These are phyloP conservation scores for Caryopteris hybrid DNA, from an alignment of 305 asterid species.

Conservation along the genomic window DNA sequence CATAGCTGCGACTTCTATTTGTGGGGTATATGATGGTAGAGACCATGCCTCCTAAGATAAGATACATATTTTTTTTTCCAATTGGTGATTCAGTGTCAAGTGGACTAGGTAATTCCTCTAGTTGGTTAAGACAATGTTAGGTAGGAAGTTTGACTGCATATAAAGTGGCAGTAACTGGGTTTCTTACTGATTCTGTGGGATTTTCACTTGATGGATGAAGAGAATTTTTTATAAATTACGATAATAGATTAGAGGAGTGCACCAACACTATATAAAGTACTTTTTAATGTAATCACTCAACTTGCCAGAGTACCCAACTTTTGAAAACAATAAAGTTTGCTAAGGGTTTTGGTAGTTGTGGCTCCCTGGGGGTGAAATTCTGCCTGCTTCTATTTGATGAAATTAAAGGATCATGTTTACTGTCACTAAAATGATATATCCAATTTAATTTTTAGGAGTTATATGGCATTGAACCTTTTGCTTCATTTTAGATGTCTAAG, in stretches of 20 bases:
- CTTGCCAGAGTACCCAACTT: too few species aligned
- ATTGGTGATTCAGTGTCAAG: neutral
- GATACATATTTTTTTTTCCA: too few species aligned
- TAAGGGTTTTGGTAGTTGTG: too few species aligned
- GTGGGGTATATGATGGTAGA: neutral
- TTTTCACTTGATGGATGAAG: neutral
- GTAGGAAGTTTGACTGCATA: neutral
- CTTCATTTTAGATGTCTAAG: neutral
- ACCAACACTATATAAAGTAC: too few species aligned
- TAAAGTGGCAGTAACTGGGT: neutral
- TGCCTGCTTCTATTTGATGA: too few species aligned
- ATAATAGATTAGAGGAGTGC: neutral
- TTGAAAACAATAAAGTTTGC: too few species aligned
- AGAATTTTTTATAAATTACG: neutral
- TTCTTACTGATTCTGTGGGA: neutral
- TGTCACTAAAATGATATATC: neutral
- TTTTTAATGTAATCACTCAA: too few species aligned
- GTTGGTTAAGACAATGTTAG: neutral
- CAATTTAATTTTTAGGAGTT: neutral
- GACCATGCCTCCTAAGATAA: neutral
- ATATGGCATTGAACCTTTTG: conserved; percentile 3
- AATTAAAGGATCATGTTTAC: neutral
- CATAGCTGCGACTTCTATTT: neutral
- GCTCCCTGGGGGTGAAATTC: too few species aligned
- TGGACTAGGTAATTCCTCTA: neutral